Evolutionary conservation across 2,329 filamentous ascomycete genomes (phyloP).

Genomic region (Paecilomyces variotii): DNA sequence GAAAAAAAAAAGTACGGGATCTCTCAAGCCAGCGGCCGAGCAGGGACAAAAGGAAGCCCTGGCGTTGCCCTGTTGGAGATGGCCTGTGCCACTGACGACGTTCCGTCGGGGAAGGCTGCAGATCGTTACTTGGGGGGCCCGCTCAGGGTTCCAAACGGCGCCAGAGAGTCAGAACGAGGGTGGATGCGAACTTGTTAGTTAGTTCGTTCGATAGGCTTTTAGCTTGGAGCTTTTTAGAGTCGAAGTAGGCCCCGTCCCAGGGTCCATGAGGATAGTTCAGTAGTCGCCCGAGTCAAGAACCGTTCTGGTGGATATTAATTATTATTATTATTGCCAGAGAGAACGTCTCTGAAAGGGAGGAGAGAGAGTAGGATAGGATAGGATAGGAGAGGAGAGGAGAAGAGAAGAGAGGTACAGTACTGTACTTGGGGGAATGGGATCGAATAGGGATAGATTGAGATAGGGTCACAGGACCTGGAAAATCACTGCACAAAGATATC

Average conservation of each 20-base stretch:
- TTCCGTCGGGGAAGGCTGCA: slow-evolving; percentile 31
- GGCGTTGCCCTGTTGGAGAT: slow-evolving; percentile 16
- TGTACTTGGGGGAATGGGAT: too few relatives aligned
- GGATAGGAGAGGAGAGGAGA: not conserved
- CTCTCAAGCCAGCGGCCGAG: not conserved
- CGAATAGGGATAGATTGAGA: too few relatives aligned
- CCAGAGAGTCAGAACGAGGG: slow-evolving; percentile 8
- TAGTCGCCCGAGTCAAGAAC: not conserved
- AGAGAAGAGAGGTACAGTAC: too few relatives aligned
- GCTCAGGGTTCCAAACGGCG: slow-evolving; percentile 16
- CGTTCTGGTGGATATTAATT: not conserved
- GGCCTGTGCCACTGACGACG: slow-evolving; percentile 34
- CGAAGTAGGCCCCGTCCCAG: slow-evolving; percentile 5
- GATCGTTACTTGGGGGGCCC: slow-evolving; percentile 25
- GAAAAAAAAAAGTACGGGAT: slow-evolving; percentile 14
- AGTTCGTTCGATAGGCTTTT: not conserved
- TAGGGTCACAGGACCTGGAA: too few relatives aligned
- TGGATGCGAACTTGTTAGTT: slow-evolving; percentile 1
- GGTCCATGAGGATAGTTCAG: not conserved
- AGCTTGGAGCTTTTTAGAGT: slow-evolving; percentile 1
- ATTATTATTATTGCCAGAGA: too few relatives aligned
- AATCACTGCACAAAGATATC: too few relatives aligned
- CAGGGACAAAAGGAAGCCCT: slow-evolving; percentile 17
- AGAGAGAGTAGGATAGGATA: too few relatives aligned
- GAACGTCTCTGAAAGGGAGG: too few relatives aligned